phyloP scores from a whole-genome alignment of 2,329 filamentous ascomycete species.

The Beauveria sp. region DNA sequence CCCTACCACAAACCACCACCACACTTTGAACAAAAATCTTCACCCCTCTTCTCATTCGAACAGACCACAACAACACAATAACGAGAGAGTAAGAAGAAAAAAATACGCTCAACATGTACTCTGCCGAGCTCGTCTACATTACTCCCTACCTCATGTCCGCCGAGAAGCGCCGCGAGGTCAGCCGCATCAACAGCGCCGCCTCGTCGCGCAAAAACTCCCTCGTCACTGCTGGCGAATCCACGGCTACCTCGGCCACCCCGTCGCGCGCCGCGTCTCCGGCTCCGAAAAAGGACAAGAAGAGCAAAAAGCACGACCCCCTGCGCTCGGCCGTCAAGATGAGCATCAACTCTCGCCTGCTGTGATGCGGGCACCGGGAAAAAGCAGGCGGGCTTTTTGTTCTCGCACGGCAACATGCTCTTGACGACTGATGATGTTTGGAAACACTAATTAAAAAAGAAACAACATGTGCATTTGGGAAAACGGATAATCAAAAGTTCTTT shows the following conservation, averaged over 20 bases:
- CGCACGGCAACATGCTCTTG: background rate
- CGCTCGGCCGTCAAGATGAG: slow-evolving; percentile 3
- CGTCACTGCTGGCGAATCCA: background rate
- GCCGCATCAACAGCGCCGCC: slow-evolving; percentile 9
- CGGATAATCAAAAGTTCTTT: background rate
- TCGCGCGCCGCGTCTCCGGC: background rate
- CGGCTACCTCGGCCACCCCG: background rate
- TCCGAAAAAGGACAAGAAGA: background rate
- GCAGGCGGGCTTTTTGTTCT: too few species aligned
- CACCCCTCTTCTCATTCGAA: background rate
- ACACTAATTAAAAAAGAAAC: background rate
- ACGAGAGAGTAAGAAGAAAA: background rate
- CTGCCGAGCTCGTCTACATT: slow-evolving; percentile 11
- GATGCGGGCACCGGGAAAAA: background rate
- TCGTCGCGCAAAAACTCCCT: slow-evolving; percentile 10
- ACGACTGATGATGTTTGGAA: background rate
- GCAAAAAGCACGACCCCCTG: background rate
- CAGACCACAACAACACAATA: background rate
- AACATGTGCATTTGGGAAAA: background rate
- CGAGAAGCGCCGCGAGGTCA: background rate
- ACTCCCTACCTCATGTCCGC: slow-evolving; percentile 10
- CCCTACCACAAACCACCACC: background rate
- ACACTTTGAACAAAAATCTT: background rate
- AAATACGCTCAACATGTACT: slow-evolving; percentile 3
- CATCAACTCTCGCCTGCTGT: background rate